phyloP scores from a whole-genome alignment of 106 monocot genomes.

The Narthecium ossifragum region DNA sequence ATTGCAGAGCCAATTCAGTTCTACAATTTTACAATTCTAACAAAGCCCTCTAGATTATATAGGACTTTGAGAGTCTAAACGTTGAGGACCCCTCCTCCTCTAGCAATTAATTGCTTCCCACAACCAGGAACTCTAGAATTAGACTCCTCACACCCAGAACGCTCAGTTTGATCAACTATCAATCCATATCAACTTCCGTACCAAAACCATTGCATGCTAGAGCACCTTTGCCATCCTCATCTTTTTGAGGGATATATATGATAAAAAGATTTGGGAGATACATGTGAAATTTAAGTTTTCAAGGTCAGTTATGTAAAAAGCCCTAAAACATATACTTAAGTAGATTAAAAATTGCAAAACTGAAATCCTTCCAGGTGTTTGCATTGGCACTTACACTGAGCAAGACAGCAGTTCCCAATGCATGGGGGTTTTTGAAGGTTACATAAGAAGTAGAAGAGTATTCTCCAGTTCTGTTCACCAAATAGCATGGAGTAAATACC shows the following conservation, averaged over 20 bases:
- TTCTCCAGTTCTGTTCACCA: constrained; percentile 53
- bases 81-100: background rate
- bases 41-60: background rate
- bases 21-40: background rate
- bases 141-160: no score
- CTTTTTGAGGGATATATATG: no score
- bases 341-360: no score
- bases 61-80: background rate
- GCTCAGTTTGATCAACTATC: no score
- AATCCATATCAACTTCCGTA: no score
- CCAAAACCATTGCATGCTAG: no score
- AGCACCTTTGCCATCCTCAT: no score
- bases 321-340: no score
- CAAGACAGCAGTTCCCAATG: constrained; percentile 72
- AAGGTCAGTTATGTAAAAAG: no score
- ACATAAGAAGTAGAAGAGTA: constrained; percentile 69
- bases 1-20: background rate
- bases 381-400: constrained; percentile 53
- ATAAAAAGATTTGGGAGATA: no score
- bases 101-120: background rate
- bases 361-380: background rate
- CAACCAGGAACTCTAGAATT: background rate
- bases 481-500: no score
- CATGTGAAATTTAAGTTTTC: no score
- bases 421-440: constrained; percentile 66